Evolutionary conservation across 805 yeast species (phyloP).

Genomic region (Zygosaccharomyces bisporus): DNA sequence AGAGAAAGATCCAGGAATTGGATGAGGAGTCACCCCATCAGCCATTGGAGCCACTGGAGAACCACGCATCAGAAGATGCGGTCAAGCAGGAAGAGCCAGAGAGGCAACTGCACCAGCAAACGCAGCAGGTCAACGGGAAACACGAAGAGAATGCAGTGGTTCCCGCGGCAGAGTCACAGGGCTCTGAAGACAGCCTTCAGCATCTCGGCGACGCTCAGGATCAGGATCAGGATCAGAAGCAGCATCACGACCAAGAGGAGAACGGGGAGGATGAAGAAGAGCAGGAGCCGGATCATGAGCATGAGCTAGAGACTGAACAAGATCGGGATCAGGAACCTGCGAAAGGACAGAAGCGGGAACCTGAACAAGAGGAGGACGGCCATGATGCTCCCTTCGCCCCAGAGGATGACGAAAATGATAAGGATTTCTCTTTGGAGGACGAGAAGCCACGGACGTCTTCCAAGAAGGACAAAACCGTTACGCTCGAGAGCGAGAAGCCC

Average conservation of each 20-base stretch:
- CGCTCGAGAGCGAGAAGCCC: slow-evolving; percentile 27
- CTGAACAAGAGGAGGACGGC: slow-evolving; percentile 10
- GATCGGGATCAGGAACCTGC: slow-evolving; percentile 18
- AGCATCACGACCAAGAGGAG: slow-evolving; percentile 13
- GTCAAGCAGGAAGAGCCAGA: slow-evolving; percentile 1
- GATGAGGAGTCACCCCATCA: neutral
- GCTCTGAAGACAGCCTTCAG: too few relatives aligned
- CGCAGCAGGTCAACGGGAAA: slow-evolving; percentile 2
- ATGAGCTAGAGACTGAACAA: slow-evolving; percentile 7
- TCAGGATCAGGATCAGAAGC: slow-evolving; percentile 12
- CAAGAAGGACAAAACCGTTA: slow-evolving; percentile 22
- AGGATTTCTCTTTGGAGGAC: slow-evolving; percentile 26
- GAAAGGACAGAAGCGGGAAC: slow-evolving; percentile 5
- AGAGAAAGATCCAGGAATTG: slow-evolving; percentile 5
- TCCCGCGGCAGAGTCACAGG: slow-evolving; percentile 7
- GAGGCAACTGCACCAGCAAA: neutral
- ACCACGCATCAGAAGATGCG: slow-evolving; percentile 1
- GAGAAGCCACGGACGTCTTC: slow-evolving; percentile 16
- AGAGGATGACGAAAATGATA: slow-evolving; percentile 25
- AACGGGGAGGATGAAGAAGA: slow-evolving; percentile 13
- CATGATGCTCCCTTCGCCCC: slow-evolving; percentile 10
- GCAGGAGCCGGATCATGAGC: slow-evolving; percentile 10
- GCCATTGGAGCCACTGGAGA: neutral
- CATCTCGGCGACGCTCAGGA: too few relatives aligned
- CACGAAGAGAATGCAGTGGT: slow-evolving; percentile 2